phyloP scores from a whole-genome alignment of 768 basidiomycete genomes.

The Lentinula lateritia region DNA sequence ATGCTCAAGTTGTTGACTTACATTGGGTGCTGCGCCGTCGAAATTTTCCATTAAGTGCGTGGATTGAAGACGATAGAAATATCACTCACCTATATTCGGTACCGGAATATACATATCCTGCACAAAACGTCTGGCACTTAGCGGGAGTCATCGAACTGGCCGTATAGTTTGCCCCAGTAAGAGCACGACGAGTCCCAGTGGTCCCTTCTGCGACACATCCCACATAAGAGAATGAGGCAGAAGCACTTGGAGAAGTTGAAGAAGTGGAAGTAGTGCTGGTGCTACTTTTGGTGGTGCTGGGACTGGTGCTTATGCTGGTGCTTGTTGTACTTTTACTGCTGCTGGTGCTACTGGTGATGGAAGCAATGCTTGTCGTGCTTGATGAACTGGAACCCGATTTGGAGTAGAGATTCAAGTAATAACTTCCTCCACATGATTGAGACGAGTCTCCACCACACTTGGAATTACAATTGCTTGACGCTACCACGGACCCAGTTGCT shows the following conservation, averaged over 20 bases:
- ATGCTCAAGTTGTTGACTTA: not conserved
- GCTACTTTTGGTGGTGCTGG: not conserved
- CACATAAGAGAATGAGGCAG: constrained; percentile 12
- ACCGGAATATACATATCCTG: constrained; percentile 24
- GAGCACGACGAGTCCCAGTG: constrained; percentile 21
- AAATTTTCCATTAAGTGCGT: too few relatives aligned
- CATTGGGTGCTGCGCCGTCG: not conserved
- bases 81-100: constrained; percentile 17
- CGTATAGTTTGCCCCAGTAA: constrained; percentile 20
- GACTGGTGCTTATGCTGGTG: not conserved
- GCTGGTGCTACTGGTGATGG: not conserved
- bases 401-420: constrained; percentile 1
- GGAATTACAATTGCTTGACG: constrained; percentile 11
- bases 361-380: constrained; percentile 6
- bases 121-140: constrained; percentile 24
- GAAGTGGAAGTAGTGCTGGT: constrained; percentile 1
- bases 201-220: constrained; percentile 29
- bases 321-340: not conserved
- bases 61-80: too few relatives aligned
- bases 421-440: constrained; percentile 16
- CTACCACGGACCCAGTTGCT: constrained; percentile 14
- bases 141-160: constrained; percentile 25
- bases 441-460: constrained; percentile 16
- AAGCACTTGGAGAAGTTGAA: constrained; percentile 1
- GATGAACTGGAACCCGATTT: constrained; percentile 8